Evolutionary conservation across 1,284 basidiomycete species (phyloP).

Genomic region (Heterobasidion annosum): DNA sequence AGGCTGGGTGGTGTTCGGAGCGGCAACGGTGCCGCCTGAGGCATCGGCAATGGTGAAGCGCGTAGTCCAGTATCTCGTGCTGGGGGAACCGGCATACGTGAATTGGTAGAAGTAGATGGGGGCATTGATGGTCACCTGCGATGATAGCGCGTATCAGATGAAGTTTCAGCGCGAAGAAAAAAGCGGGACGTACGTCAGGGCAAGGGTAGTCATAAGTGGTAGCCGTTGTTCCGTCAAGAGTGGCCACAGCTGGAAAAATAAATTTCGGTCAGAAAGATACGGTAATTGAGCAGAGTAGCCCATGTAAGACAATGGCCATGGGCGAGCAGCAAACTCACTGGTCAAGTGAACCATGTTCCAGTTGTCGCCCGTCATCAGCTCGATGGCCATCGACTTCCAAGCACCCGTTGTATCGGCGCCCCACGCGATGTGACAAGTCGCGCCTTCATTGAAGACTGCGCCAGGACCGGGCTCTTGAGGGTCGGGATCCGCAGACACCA

Average conservation of each 20-base stretch:
- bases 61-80: conserved; percentile 61
- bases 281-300: not conserved
- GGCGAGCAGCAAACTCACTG: conserved; percentile 34
- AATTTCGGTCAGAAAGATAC: not conserved
- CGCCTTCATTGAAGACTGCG: conserved; percentile 45
- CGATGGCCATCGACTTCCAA: conserved; percentile 62
- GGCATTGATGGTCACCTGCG: conserved; percentile 58
- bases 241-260: conserved; percentile 42
- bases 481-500: conserved; percentile 6
- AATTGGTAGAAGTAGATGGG: conserved; percentile 80
- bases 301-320: not conserved
- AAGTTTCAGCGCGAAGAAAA: not conserved
- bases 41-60: conserved; percentile 70
- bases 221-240: conserved; percentile 49
- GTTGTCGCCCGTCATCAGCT: conserved; percentile 78
- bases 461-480: conserved; percentile 40
- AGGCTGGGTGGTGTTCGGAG: conserved; percentile 47
- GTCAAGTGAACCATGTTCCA: conserved; percentile 59
- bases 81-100: conserved; percentile 28
- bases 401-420: conserved; percentile 38
- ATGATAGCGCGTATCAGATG: not conserved
- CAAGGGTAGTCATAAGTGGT: conserved; percentile 50
- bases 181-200: conserved; percentile 39
- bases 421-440: conserved; percentile 48
- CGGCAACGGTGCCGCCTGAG: conserved; percentile 37